phyloP scores from a whole-genome alignment of 2,329 filamentous ascomycete genomes.

The Huntiella bhutanensis region DNA sequence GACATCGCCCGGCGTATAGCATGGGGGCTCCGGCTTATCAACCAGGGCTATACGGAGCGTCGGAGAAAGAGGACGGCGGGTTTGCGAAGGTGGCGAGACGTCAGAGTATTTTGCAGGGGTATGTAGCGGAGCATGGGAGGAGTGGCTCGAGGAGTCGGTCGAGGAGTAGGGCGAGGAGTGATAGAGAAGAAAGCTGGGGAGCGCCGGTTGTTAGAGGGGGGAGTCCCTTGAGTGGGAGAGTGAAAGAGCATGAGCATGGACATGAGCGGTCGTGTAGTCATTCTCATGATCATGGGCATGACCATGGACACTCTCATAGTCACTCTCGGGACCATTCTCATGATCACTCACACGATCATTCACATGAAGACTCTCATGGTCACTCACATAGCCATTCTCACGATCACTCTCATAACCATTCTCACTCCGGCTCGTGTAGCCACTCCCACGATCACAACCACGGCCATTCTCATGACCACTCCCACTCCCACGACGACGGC shows the following conservation, averaged over 20 bases:
- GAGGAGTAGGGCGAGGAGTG: not conserved
- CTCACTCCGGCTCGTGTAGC: not conserved
- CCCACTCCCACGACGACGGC: slow-evolving; percentile 11
- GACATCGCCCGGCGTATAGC: not conserved
- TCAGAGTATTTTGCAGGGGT: not conserved
- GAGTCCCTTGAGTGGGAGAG: not conserved
- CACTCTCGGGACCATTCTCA: slow-evolving; percentile 12
- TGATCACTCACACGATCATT: slow-evolving; percentile 16
- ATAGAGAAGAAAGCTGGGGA: not conserved
- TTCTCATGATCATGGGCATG: not conserved
- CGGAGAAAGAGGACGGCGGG: not conserved
- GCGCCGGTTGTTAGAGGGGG: not conserved
- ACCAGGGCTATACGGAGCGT: not conserved
- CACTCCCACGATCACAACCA: slow-evolving; percentile 13
- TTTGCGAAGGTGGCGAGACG: not conserved
- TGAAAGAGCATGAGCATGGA: not conserved
- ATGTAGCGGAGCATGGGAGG: not conserved
- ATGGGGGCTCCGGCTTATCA: slow-evolving; percentile 6
- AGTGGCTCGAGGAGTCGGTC: not conserved
- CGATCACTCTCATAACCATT: slow-evolving; percentile 15
- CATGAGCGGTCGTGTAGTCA: not conserved
- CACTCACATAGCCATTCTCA: slow-evolving; percentile 15
- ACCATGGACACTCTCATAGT: slow-evolving; percentile 2
- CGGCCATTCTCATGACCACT: slow-evolving; percentile 11
- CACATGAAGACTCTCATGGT: slow-evolving; percentile 16